Evolutionary conservation across 805 yeast species (phyloP), one percentile per base, ranked within the genome.

Genomic region (Barnettozyma sucrosica): DNA sequence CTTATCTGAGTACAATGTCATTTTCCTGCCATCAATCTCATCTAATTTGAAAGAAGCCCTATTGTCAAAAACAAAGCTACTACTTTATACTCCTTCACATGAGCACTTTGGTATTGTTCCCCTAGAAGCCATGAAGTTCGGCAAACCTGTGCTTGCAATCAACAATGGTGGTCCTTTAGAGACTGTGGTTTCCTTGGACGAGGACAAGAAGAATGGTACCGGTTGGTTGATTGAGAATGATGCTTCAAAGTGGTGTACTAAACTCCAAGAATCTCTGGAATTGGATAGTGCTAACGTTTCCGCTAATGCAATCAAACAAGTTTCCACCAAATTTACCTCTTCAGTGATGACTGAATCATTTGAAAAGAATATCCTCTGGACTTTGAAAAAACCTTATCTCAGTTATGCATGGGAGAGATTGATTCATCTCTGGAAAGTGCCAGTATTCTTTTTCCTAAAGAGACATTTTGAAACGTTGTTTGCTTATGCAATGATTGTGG

Each of bases 31-130:
- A 0, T 88, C 96, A 0, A 78, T 92, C 8, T 75, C 85, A 36
- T 73, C 89, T 1, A 62, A 74, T 2, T 62, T 85, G 50, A 88
- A 89, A 65, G 81, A 73, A 61, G 68, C 75, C 2, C 71, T 93
- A 24, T 67, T 93, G 30, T 63, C 74, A 34, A 65, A 70, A 9
- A 73, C 90, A 2, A 74, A 75, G 41, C 55, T 85, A 47, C 71
- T 93, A 20, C 66, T 90, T 40, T 93, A 93, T 62, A 93, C 99
- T 0, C 99, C 99, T 3, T 74, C 85, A 0, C 77, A 76, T 57
- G 99, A 93, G 65, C 99, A 93, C 67, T 93, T 93, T 62, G 99
- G 99, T 13, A 93, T 93, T 53, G 99, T 93, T 9, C 99, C 99
- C 1, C 73, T 93, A 14, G 99, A 93, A 63, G 90, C 96, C 11